phyloP scores from a whole-genome alignment of 441 rosid species.

The Corymbia calophylla region DNA sequence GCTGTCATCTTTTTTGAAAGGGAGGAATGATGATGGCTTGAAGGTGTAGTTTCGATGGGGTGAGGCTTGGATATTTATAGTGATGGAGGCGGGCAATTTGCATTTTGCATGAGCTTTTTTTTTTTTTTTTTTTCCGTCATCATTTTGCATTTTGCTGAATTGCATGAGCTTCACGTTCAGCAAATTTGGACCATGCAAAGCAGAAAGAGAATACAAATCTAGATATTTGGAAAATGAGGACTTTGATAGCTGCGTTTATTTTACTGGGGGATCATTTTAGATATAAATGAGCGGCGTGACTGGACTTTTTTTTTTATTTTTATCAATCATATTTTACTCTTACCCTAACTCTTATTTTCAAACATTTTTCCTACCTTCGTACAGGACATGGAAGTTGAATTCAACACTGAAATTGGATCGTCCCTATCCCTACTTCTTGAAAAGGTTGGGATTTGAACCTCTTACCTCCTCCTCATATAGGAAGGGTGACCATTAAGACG shows the following conservation, averaged over 20 bases:
- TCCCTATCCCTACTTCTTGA: too few species aligned
- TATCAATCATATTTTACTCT: too few species aligned
- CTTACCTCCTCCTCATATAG: too few species aligned
- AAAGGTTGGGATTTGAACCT: too few species aligned
- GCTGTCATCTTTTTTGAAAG: background rate
- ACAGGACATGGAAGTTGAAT: too few species aligned
- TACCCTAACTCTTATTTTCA: too few species aligned
- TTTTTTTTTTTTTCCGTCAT: too few species aligned
- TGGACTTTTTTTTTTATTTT: background rate
- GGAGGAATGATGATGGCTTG: background rate
- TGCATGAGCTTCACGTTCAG: background rate
- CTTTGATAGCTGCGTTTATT: background rate
- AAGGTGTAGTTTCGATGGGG: background rate
- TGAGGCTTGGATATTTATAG: background rate
- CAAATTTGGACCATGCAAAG: background rate
- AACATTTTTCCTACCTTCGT: too few species aligned
- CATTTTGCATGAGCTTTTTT: background rate
- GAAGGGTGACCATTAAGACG: too few species aligned
- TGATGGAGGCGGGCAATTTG: background rate
- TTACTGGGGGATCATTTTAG: background rate
- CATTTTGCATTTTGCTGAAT: background rate
- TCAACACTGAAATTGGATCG: background rate
- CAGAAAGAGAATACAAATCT: background rate
- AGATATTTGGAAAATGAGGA: background rate
- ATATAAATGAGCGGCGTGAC: background rate